Percentiles rank a stretch among this genome's conserved stretches.
phyloP scores from a whole-genome alignment of 805 yeast species.

The Metschnikowia gelsemii region DNA sequence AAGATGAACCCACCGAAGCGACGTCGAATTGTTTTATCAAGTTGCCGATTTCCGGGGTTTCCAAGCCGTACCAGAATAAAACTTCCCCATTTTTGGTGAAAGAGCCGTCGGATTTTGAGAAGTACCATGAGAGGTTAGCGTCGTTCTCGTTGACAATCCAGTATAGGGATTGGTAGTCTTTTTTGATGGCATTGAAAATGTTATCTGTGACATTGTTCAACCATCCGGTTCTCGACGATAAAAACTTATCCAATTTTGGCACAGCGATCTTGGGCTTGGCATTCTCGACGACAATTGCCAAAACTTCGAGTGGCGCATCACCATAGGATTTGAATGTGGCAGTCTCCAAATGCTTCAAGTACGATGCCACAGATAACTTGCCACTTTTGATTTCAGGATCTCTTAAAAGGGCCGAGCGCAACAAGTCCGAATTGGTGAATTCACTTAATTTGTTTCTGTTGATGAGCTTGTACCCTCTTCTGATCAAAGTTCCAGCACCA shows the following conservation, averaged over 20 bases:
- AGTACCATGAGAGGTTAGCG: constrained; percentile 87
- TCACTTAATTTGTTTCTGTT: constrained; percentile 68
- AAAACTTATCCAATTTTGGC: constrained; percentile 78
- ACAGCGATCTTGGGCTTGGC: constrained; percentile 39
- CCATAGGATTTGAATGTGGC: constrained; percentile 74
- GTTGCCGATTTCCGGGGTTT: constrained; percentile 58
- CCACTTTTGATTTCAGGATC: constrained; percentile 75
- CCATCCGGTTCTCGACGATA: constrained; percentile 92
- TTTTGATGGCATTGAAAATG: constrained; percentile 77
- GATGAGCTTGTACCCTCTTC: constrained; percentile 91
- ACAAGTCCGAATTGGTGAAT: constrained; percentile 69
- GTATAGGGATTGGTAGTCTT: constrained; percentile 69
- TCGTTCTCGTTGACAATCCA: constrained; percentile 93
- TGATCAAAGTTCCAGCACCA: constrained; percentile 97
- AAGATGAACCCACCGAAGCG: constrained; percentile 33
- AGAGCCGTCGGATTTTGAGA: constrained; percentile 91
- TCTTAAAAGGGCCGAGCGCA: constrained; percentile 72
- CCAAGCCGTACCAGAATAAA: constrained; percentile 92
- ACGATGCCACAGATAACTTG: constrained; percentile 72
- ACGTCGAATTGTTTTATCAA: constrained; percentile 55
- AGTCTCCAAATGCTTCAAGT: constrained; percentile 68
- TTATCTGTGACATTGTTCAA: constrained; percentile 95
- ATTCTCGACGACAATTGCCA: constrained; percentile 72
- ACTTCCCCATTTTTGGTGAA: constrained; percentile 85
- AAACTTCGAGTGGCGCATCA: constrained; percentile 93